phyloP scores from a whole-genome alignment of 1,284 basidiomycete genomes.

The Heliocybe sulcata region DNA sequence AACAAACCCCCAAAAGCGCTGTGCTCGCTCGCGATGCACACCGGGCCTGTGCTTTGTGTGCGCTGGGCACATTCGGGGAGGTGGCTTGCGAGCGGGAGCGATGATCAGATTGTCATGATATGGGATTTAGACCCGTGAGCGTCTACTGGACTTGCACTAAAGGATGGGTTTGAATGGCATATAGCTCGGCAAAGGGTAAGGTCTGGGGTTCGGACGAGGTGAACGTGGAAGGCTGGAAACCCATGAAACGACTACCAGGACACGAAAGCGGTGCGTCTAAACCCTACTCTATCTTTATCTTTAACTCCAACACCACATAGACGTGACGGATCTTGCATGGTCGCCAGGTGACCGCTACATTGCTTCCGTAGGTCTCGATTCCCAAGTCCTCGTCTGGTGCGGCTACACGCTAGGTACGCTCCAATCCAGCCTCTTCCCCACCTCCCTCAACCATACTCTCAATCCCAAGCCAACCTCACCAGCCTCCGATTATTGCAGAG shows the following conservation, averaged over 20 bases:
- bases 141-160: not conserved
- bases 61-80: conserved; percentile 93
- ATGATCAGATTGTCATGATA: conserved; percentile 93
- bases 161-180: not conserved
- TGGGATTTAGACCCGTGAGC: conserved; percentile 96
- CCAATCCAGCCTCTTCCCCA: conserved; percentile 4
- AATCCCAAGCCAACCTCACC: conserved; percentile 3
- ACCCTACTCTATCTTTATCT: not conserved
- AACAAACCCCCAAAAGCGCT: conserved; percentile 80
- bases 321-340: conserved; percentile 97
- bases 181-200: conserved; percentile 72
- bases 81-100: conserved; percentile 94
- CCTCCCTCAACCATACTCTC: not conserved
- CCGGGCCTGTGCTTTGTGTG: conserved; percentile 90
- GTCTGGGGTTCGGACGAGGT: conserved; percentile 91
- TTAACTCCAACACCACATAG: conserved; percentile 31
- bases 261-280: conserved; percentile 75
- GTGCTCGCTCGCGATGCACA: conserved; percentile 90
- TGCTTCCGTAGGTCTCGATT: conserved; percentile 93
- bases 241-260: conserved; percentile 83
- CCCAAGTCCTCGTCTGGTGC: conserved; percentile 89
- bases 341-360: conserved; percentile 86
- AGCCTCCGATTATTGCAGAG: conserved; percentile 34
- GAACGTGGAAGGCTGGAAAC: conserved; percentile 98
- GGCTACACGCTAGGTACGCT: conserved; percentile 79